Conservation (phyloP, 345 rosid species). For the Hypericum androsaemum region DNA sequence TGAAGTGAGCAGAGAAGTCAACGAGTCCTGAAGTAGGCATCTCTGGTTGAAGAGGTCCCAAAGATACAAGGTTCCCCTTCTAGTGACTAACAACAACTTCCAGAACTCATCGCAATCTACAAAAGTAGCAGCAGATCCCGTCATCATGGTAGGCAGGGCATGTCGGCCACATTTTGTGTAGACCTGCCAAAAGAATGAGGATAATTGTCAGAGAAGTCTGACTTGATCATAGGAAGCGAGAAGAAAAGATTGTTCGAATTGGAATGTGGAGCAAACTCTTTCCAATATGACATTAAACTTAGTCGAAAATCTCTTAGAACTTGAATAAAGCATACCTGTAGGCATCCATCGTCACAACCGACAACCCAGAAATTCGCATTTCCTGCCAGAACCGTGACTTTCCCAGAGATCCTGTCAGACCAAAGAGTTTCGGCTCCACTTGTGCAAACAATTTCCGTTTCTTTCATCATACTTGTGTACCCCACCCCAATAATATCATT, state of each 20-base stretch:
- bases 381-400: constrained; percentile 89
- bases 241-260: no score
- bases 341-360: constrained; percentile 94
- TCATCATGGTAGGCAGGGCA: constrained; percentile 89
- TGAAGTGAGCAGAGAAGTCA: constrained; percentile 58
- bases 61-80: constrained; percentile 69
- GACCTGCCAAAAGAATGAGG: constrained; percentile 36
- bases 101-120: constrained; percentile 87
- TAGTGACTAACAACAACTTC: constrained; percentile 81
- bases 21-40: constrained; percentile 70
- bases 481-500: constrained; percentile 70
- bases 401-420: constrained; percentile 84
- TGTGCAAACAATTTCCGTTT: constrained; percentile 75
- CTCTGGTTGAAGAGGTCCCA: constrained; percentile 79
- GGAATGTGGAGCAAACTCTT: no score
- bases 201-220: no score
- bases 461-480: constrained; percentile 54
- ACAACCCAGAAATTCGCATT: constrained; percentile 97
- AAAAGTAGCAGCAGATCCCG: constrained; percentile 90
- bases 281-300: no score
- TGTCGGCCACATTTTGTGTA: constrained; percentile 95
- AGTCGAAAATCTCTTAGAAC: no score
- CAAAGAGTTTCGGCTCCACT: constrained; percentile 69
- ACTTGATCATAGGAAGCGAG: no score
- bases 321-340: constrained; percentile 52